Evolutionary conservation across 2,329 filamentous ascomycete genomes (phyloP), one percentile per base, ranked within the genome.

Genomic region (Blumeria hordei): DNA sequence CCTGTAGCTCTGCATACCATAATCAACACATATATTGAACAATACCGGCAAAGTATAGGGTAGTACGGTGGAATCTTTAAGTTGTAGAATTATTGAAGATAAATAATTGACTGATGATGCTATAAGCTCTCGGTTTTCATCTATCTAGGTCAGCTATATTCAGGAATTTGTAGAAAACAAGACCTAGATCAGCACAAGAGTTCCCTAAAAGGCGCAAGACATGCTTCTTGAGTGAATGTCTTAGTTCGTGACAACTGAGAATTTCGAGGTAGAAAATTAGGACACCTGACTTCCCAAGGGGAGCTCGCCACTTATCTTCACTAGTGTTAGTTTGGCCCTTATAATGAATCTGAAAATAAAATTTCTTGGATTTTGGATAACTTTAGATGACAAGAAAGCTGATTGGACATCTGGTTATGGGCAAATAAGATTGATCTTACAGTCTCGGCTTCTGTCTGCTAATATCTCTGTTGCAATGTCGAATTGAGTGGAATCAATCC

Each of bases 21-120:
- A 81, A 62, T 82, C 78, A 12, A 81, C 71, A 55, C 77, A 72
- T 51, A 80, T 70, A 61, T 82, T 82, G 64, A 74, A 79, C 3
- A 81, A 65, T 7, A 81, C 78, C 0, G 77, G 75, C 43, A 81
- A 71, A 37, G 71, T 70, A 62, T 76, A 76, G 7, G 78, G 64
- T 16, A 80, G 59, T 0, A 66, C 64, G 52, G 75, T 70, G 39
- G 75, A 64, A 55, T 66, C 59, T 12, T 66, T 59, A 8, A 81
- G 64, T 37, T 76, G 68, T 2, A 65, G 60, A 35, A 76, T 71
- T 55, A 82, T 68, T 35, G 67, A 65, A 3, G 66, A 61, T 11
- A 81, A 62, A 28, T 70, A 69, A 50, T 70, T 70, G 12, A 18
- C 18, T 3, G 71, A 70, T 0, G 71, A 67, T 3, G 80, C 70